phyloP scores from a whole-genome alignment of 2,329 filamentous ascomycete genomes.

The Stenocarpella maydis region DNA sequence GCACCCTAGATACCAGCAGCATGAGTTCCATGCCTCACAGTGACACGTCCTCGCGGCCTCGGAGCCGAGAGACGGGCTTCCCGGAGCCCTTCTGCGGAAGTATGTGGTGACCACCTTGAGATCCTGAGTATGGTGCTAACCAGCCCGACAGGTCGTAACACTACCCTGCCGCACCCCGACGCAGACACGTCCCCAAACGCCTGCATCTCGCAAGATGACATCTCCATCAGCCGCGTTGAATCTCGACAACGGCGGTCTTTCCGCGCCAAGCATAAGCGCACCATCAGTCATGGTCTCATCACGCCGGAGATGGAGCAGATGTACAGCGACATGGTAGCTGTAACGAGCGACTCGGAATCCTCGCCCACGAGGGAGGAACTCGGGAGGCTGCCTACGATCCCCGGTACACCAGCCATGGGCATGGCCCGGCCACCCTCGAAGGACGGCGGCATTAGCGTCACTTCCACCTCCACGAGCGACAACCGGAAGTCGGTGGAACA shows the following conservation, averaged over 20 bases:
- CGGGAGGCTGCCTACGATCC: constrained; percentile 36
- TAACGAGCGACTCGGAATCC: constrained; percentile 38
- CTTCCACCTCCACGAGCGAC: constrained; percentile 40
- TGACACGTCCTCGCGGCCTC: constrained; percentile 36
- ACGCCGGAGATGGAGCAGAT: constrained; percentile 48
- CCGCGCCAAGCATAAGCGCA: constrained; percentile 56
- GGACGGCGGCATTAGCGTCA: constrained; percentile 51
- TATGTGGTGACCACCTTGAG: constrained; percentile 42
- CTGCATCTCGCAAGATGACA: constrained; percentile 63
- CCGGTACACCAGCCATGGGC: constrained; percentile 32
- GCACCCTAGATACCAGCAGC: constrained; percentile 24
- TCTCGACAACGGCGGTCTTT: constrained; percentile 56
- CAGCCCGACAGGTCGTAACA: constrained; percentile 58
- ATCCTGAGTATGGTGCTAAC: neutral
- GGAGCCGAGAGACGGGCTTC: constrained; percentile 57
- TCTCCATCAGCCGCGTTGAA: constrained; percentile 53
- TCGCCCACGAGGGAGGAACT: constrained; percentile 30
- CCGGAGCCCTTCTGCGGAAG: constrained; percentile 59
- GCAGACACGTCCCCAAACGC: constrained; percentile 66
- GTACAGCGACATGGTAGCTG: constrained; percentile 40
- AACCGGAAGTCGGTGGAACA: constrained; percentile 35
- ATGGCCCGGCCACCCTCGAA: constrained; percentile 43
- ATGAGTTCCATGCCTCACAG: constrained; percentile 34
- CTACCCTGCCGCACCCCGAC: constrained; percentile 68
- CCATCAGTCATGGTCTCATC: constrained; percentile 57